Base-by-base conservation (phyloP, 768 basidiomycete genomes). In the Tylopilus cervinicoccineus region DNA sequence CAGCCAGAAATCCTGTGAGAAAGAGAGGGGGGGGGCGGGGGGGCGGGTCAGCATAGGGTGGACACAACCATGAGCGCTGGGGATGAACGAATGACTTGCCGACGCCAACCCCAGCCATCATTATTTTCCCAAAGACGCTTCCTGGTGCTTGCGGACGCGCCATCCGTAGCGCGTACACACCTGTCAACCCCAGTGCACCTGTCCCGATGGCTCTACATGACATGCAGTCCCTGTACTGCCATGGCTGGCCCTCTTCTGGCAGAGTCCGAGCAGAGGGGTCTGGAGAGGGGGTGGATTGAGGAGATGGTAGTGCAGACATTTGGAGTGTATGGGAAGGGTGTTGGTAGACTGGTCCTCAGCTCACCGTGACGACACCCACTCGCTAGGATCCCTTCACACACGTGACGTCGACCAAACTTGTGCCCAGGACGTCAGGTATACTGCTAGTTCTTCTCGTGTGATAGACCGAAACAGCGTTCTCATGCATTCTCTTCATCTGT, bases 161-260 rank as follows among this genome's bases (percentile, higher is more conserved):
- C 70, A 78, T 76, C 62, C 76, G 75, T 23, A 89, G 65, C 2
- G 87, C 85, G 60, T 89, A 88, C 22, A 81, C 52, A 6, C 88
- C 86, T 5, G 80, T 76, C 5, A 76, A 76, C 19, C 74, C 78
- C 6, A 88, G 74, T 2, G 82, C 79, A 26, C 71, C 80, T 0
- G 84, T 77, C 17, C 86, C 86, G 33, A 86, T 76, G 45, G 88
- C 69, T 34, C 79, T 78, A 62, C 88, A 89, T 1, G 83, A 74
- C n/a, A 86, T 57, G 51, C 86, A 89, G 34, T 88, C 83, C 39
- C 73, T 65, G 53, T 68, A 57, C 12, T 54, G 50, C 59, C 50
- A 23, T 1, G 44, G 33, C n/a, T 50, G 44, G 24, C 23, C 45
- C 6, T 53, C 55, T 31, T 49, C 56, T 13, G 48, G 32, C 1